Percentiles rank a stretch among this genome's conserved stretches.
phyloP scores from a whole-genome alignment of 2,329 filamentous ascomycete species.

The Beauveria caledonica region DNA sequence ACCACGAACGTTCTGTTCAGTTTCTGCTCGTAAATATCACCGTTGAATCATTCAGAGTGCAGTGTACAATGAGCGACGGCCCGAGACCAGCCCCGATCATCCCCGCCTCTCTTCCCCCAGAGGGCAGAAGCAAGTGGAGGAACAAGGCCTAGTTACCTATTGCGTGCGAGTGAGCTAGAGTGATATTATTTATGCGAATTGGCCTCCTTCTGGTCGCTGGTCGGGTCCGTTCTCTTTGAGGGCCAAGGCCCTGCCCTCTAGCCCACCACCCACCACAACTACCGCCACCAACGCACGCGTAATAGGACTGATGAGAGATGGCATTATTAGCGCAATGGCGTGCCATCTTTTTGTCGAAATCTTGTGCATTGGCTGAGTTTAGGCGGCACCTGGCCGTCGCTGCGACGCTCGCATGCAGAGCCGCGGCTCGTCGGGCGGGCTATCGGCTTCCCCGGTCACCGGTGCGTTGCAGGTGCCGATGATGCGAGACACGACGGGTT shows the following conservation, averaged over 20 bases:
- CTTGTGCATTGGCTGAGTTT: background rate
- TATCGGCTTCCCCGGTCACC: background rate
- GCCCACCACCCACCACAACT: background rate
- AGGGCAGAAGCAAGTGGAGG: background rate
- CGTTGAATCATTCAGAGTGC: too few relatives aligned
- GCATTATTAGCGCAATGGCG: too few relatives aligned
- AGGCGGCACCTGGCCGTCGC: background rate
- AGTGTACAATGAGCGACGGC: background rate
- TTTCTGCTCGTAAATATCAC: too few relatives aligned
- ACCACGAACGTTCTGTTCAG: background rate
- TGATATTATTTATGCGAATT: background rate
- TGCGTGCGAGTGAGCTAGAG: background rate
- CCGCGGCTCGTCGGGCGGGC: constrained; percentile 4
- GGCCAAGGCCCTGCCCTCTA: background rate
- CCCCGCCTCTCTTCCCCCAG: background rate
- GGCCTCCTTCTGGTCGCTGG: background rate
- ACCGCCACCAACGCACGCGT: background rate
- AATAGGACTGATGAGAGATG: too few relatives aligned
- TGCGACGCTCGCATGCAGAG: background rate
- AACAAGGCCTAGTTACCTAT: background rate
- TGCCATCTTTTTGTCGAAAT: background rate
- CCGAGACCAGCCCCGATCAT: background rate
- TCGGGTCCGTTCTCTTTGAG: background rate
- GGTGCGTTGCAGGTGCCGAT: background rate
- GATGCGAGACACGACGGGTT: background rate